Evolutionary conservation across 805 yeast species (phyloP), one percentile per base, ranked within the genome.

Genomic region (Wickerhamomyces strasburgensis): DNA sequence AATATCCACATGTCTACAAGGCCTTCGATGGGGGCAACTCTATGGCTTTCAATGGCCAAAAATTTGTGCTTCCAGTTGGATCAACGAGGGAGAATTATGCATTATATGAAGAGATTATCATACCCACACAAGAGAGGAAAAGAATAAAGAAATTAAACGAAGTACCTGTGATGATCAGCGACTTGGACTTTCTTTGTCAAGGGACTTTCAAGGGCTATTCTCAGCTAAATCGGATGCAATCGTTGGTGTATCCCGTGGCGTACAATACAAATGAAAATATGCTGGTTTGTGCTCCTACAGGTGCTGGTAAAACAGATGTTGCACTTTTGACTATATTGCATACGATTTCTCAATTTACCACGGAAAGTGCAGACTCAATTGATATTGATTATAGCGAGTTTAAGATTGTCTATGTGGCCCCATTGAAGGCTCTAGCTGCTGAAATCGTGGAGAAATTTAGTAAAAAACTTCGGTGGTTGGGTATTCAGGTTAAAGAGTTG

Each of bases 241-340:
- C 95, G 14, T 67, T 93, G 43, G 94, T 90, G 2, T 93, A 70
- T 48, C 95, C 95, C 0, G 86, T 89, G 11, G 98, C 96, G 0
- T 93, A 90, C 57, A 78, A 83, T 38, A 83, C 97, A 5, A 88
- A 85, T 58, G 97, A 90, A 52, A 90, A 90, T 54, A 85, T 93
- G 96, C 65, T 89, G 34, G 87, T 89, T 5, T 89, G 97, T 75
- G 96, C 97, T 0, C 97, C 97, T 1, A 89, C 97, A 0, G 97
- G 97, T 70, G 96, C 97, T 5, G 97, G 97, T 73, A 89, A 89
- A 56, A 89, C 97, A 0, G 96, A 89, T 59, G 90, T 89, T 19
- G 97, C 97, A 0, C 61, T 89, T 40, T 64, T 89, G 27, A 68
- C 96, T 0, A 78, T 89, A 44, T 64, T 89, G 35, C 90, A 84